These are phyloP conservation scores for Scedosporium apiospermum DNA, from an alignment of 2,329 filamentous ascomycete genomes.

Conservation along the genomic window DNA sequence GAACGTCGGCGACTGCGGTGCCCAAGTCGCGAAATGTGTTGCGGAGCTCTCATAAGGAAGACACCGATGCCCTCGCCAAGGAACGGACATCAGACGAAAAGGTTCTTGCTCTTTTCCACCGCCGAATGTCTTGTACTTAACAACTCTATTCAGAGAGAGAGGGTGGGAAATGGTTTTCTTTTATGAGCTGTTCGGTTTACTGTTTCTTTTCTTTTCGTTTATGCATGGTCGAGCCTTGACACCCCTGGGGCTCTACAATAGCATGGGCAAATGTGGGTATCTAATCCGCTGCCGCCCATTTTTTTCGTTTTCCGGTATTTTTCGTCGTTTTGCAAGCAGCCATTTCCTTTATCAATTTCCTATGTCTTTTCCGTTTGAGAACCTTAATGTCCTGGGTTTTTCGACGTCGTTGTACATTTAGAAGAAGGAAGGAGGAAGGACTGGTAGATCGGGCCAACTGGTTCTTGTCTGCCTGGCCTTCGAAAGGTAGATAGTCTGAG, in stretches of 20 bases:
- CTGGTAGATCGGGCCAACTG: not conserved
- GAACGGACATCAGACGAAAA: not conserved
- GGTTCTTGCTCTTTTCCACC: not conserved
- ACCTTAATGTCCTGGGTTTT: slow-evolving; percentile 1
- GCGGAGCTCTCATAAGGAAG: slow-evolving; percentile 19
- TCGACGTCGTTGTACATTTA: not conserved
- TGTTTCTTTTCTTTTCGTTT: not conserved
- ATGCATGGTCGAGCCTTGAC: slow-evolving; percentile 1
- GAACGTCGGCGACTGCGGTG: slow-evolving; percentile 41
- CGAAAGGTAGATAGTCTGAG: not conserved
- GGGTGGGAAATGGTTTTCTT: not conserved
- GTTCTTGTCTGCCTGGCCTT: not conserved
- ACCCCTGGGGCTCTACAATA: not conserved
- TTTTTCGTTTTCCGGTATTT: not conserved
- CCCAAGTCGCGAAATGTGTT: slow-evolving; percentile 38
- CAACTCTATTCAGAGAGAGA: not conserved
- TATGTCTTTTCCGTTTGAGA: not conserved
- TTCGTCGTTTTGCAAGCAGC: not conserved
- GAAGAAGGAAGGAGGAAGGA: not conserved
- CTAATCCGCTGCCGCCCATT: not conserved
- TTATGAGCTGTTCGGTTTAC: not conserved
- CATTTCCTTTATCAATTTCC: not conserved
- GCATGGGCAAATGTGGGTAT: not conserved
- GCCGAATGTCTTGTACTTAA: not conserved
- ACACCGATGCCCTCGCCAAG: not conserved